Base-by-base conservation (phyloP, 164 flowering plant species). In the Dillenia turbinata region DNA sequence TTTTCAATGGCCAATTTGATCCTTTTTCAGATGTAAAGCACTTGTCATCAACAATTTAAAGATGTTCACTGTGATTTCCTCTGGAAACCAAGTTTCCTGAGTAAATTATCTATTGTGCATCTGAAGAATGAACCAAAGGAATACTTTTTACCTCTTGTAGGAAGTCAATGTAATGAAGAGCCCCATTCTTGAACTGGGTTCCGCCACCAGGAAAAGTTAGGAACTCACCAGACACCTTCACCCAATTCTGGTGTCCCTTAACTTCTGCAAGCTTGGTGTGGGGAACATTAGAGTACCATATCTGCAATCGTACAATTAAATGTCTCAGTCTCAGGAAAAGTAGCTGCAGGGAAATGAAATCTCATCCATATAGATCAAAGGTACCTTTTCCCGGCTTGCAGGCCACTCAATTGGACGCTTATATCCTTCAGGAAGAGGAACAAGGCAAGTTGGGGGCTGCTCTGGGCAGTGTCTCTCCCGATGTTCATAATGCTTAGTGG, bases 181-280 rank as follows among this genome's bases (percentile, higher is more conserved):
- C 99, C 40, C 99, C 99, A 59, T 89, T 79, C 83, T 86, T 85
- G 63, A 94, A 91, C 71, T 94, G 99, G 68, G 99, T 94, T 57
- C 99, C 99, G 56, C 97, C 99, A 65, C 97, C 99, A 62, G 99
- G 97, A 74, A 94, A 94, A 49, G 89, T 88, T 51, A 91, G 96
- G 71, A 78, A 89, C 57, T 94, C 96, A 9, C 97, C 97, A 50
- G 75, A 59, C 64, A 89, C 86, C 73, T 94, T 91, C 44, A 94
- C 96, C 99, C 99, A 94, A 71, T 94, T 94, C 65, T 94, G 99
- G 62, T 89, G 97, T 55, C 99, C 99, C 74, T 94, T 94, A 40
- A 80, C 12, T 60, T 71, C 78, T 10, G 90, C 99, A 67, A 94
- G 95, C 75, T 81, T 79, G 59, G 92, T 88, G 67, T 91, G 99